Conservation (phyloP, 352 stramenopile genomes). For the Phytophthora colocasiae region DNA sequence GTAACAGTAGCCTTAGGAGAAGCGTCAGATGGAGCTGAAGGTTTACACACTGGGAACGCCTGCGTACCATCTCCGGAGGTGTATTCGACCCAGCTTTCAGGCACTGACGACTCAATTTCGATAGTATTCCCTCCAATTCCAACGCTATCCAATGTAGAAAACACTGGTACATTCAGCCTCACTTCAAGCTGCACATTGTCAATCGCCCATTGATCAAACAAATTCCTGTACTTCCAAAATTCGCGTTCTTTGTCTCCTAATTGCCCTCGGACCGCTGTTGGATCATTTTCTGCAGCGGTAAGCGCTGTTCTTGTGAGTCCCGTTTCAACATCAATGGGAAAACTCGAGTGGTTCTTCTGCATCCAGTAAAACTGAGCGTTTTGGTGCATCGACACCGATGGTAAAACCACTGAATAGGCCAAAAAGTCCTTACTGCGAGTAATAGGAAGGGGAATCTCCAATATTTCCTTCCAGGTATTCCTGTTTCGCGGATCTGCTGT, state of each 20-base stretch:
- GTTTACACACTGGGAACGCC: slow-evolving; percentile 51
- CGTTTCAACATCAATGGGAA: slow-evolving; percentile 51
- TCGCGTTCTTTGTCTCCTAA: slow-evolving; percentile 48
- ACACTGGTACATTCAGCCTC: slow-evolving; percentile 51
- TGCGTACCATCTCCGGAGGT: slow-evolving; percentile 66
- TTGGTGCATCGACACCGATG: slow-evolving; percentile 50
- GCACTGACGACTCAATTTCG: slow-evolving; percentile 44
- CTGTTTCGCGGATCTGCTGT: slow-evolving; percentile 40
- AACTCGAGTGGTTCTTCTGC: slow-evolving; percentile 77
- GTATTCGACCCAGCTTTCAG: slow-evolving; percentile 57
- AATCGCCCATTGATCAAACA: slow-evolving; percentile 81
- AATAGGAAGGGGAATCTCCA: slow-evolving; percentile 41
- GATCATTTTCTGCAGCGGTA: slow-evolving; percentile 48
- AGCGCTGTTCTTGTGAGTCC: slow-evolving; percentile 36
- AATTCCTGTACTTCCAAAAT: slow-evolving; percentile 69
- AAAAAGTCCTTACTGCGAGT: slow-evolving; percentile 7
- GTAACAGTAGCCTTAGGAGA: slow-evolving; percentile 21
- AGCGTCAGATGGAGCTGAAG: not conserved
- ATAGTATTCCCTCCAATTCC: slow-evolving; percentile 36
- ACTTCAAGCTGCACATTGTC: slow-evolving; percentile 68
- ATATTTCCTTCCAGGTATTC: slow-evolving; percentile 53
- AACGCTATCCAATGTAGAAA: slow-evolving; percentile 31
- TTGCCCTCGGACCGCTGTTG: slow-evolving; percentile 43
- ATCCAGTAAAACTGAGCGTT: slow-evolving; percentile 63
- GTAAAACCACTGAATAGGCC: slow-evolving; percentile 46